Conservation (phyloP, 2,329 filamentous ascomycete species). For the Gliomastix tumulicola region DNA sequence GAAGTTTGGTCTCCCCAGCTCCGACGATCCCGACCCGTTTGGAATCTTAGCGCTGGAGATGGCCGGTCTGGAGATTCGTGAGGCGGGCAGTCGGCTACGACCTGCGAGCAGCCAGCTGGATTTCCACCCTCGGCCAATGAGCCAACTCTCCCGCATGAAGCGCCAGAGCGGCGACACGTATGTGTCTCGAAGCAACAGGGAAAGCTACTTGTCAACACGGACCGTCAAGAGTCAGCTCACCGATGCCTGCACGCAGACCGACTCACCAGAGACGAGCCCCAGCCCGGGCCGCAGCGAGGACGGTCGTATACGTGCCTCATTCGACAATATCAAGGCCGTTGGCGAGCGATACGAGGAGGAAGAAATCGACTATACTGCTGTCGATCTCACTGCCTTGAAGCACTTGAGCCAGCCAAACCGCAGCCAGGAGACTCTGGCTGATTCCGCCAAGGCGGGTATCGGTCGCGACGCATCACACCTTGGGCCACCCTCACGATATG, state of each 20-base stretch:
- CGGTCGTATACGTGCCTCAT: conserved; percentile 31
- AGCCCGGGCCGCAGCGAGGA: conserved; percentile 49
- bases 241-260: conserved; percentile 59
- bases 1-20: conserved; percentile 72
- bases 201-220: conserved; percentile 68
- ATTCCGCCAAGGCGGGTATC: conserved; percentile 1
- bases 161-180: conserved; percentile 64
- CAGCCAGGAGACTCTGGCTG: conserved; percentile 9
- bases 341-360: conserved; percentile 27
- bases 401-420: conserved; percentile 27
- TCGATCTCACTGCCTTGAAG: conserved; percentile 44
- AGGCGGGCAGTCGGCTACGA: conserved; percentile 67
- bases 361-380: conserved; percentile 54
- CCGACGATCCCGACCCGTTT: conserved; percentile 83
- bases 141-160: conserved; percentile 53
- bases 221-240: conserved; percentile 67
- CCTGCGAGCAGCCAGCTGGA: conserved; percentile 78
- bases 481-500: conserved; percentile 6
- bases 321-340: conserved; percentile 20
- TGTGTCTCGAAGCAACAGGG: conserved; percentile 53
- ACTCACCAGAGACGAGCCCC: conserved; percentile 45
- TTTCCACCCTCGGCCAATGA: conserved; percentile 69
- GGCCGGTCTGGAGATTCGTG: conserved; percentile 81
- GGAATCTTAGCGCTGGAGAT: conserved; percentile 87
- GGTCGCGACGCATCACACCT: background rate